Evolutionary conservation across 164 flowering plant species (phyloP), one percentile per base, ranked within the genome.

Genomic region (Berberis vulgaris): DNA sequence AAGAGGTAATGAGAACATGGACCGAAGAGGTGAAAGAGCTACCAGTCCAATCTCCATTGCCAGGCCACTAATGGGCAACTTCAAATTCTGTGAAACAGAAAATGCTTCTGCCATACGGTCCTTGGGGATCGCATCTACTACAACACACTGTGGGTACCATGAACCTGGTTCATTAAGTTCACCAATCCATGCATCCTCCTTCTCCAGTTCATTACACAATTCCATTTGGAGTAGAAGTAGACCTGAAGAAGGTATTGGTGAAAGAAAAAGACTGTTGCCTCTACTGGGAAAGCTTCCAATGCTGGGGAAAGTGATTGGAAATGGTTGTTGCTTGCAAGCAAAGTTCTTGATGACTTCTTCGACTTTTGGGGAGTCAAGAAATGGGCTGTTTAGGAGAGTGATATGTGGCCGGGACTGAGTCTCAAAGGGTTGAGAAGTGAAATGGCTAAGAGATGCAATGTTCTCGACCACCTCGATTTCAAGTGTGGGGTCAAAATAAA

Each of bases 391-490:
- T 71, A 84, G 81, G 43, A 91, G 84, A 57, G 95, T 89, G 41
- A 91, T 79, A 73, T 91, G 96, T 1, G 98, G 98, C 6, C 96
- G 84, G 10, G 98, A 89, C 65, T 89, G 91, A 62, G 84, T 89
- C 63, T 87, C 88, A 10, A 91, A 87, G 56, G 89, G 85, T 57
- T 89, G 94, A 47, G 90, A 89, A 54, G 92, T 89, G 76, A 91
- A 84, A 71, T 91, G 96, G 41, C 96, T 84, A 9, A 91, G 88
- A 58, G 98, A 96, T 3, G 87, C 64, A 40, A 87, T 86, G 71
- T 87, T 89, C 96, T 91, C 86, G 26, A 96, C 95, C 68, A 91
- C 92, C 71, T 91, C 96, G 77, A 89, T 91, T 72, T 91, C 98
- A 0, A 91, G 83, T 0, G 92, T 90, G 1, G 98, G 94, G 68